Evolutionary conservation across 805 yeast species (phyloP).

Genomic region (Pichia thaimueangensis): DNA sequence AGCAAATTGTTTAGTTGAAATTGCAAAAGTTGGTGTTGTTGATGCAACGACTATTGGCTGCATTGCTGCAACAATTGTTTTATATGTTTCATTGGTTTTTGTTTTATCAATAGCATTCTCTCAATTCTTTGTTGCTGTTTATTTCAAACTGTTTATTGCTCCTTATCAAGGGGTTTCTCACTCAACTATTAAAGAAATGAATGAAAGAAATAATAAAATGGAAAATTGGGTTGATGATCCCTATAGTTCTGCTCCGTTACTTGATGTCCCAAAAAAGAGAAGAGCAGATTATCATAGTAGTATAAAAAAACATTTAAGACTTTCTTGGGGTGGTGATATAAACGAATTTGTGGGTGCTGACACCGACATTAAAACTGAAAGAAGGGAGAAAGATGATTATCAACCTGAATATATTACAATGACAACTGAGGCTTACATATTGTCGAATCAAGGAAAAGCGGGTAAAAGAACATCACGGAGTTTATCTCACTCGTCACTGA

Average conservation of each 20-base stretch:
- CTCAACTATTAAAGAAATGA: slow-evolving; percentile 49
- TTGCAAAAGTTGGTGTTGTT: slow-evolving; percentile 79
- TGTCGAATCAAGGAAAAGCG: slow-evolving; percentile 17
- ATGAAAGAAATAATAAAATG: slow-evolving; percentile 55
- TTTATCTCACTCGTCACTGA: slow-evolving; percentile 9
- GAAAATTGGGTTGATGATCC: slow-evolving; percentile 84
- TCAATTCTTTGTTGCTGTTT: slow-evolving; percentile 81
- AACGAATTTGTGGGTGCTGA: slow-evolving; percentile 23
- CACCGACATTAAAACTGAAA: neutral
- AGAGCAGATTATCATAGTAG: slow-evolving; percentile 42
- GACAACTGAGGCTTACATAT: slow-evolving; percentile 50
- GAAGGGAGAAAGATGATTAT: slow-evolving; percentile 21
- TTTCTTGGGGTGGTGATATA: slow-evolving; percentile 36
- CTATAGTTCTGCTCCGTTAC: slow-evolving; percentile 43
- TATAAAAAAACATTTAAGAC: slow-evolving; percentile 30
- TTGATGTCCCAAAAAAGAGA: slow-evolving; percentile 43
- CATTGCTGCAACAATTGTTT: slow-evolving; percentile 80
- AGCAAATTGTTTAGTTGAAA: slow-evolving; percentile 80
- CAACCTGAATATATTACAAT: slow-evolving; percentile 51
- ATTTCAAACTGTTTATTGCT: slow-evolving; percentile 80
- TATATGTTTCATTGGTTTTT: slow-evolving; percentile 74
- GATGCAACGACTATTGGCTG: slow-evolving; percentile 92
- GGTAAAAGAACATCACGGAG: slow-evolving; percentile 9
- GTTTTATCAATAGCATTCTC: slow-evolving; percentile 72
- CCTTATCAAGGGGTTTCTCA: slow-evolving; percentile 71